Conservation (phyloP, 192 early-diverging fungal species). For the Phlyctochytrium planicorne region DNA sequence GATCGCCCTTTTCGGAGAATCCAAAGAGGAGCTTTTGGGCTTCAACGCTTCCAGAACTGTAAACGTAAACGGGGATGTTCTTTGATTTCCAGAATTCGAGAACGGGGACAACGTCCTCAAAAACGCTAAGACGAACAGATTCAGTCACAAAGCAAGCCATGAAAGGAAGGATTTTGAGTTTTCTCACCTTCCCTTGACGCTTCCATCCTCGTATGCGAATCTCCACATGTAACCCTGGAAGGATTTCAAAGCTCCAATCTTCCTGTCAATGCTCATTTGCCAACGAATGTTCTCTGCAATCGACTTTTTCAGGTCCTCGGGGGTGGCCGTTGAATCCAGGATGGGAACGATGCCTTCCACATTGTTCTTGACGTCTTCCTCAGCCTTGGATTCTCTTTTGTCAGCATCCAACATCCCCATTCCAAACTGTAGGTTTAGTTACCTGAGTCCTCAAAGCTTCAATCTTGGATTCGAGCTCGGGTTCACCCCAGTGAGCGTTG, state of each 20-base stretch:
- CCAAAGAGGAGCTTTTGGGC: slow-evolving; percentile 95
- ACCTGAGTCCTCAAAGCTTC: slow-evolving; percentile 49
- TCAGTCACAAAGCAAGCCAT: background rate
- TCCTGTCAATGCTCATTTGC: slow-evolving; percentile 86
- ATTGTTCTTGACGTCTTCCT: slow-evolving; percentile 14
- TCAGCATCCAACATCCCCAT: slow-evolving; percentile 1
- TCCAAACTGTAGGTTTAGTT: background rate
- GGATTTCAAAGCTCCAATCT: slow-evolving; percentile 84
- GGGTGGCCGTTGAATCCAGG: background rate
- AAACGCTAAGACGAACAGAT: slow-evolving; percentile 55
- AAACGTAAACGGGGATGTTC: slow-evolving; percentile 79
- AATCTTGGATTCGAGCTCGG: slow-evolving; percentile 43
- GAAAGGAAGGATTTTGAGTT: background rate
- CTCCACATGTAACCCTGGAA: slow-evolving; percentile 97
- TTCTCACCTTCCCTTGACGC: slow-evolving; percentile 71
- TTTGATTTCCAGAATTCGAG: slow-evolving; percentile 66
- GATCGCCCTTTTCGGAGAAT: slow-evolving; percentile 74
- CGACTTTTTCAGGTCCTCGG: slow-evolving; percentile 32
- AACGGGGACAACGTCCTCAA: slow-evolving; percentile 79
- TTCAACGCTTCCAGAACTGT: slow-evolving; percentile 91
- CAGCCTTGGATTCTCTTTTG: slow-evolving; percentile 21
- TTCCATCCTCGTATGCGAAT: slow-evolving; percentile 74
- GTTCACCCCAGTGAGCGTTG: slow-evolving; percentile 48
- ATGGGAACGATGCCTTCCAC: slow-evolving; percentile 23
- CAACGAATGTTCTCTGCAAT: slow-evolving; percentile 72